Conservation (phyloP, 352 stramenopile genomes). For the Phytophthora palmivora region DNA sequence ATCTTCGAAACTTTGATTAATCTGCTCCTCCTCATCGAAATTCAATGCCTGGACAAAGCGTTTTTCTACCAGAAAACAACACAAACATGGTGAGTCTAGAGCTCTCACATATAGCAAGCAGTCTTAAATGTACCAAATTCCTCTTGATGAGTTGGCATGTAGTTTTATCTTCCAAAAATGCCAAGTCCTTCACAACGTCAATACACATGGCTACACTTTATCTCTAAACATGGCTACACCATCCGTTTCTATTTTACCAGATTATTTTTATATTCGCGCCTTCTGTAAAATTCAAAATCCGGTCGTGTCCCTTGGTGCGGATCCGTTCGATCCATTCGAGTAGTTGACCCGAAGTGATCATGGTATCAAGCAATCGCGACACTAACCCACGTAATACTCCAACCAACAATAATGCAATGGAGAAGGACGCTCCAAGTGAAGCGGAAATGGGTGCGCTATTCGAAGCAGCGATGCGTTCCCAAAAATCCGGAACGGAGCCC, state of each 20-base stretch:
- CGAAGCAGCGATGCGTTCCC: slow-evolving; percentile 51
- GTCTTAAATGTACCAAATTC: slow-evolving; percentile 39
- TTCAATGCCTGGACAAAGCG: slow-evolving; percentile 48
- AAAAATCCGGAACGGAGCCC: slow-evolving; percentile 5
- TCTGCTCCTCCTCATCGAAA: slow-evolving; percentile 45
- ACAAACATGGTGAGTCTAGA: not conserved
- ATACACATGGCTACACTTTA: slow-evolving; percentile 17
- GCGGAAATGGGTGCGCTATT: slow-evolving; percentile 58
- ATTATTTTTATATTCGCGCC: not conserved
- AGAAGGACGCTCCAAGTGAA: slow-evolving; percentile 36
- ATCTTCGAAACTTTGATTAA: slow-evolving; percentile 15
- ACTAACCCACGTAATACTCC: not conserved
- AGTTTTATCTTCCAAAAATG: slow-evolving; percentile 1
- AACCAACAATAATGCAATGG: slow-evolving; percentile 22
- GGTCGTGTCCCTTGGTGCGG: slow-evolving; percentile 16
- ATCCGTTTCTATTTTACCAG: slow-evolving; percentile 23
- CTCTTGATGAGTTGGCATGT: slow-evolving; percentile 53
- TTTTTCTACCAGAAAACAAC: slow-evolving; percentile 41
- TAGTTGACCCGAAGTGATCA: slow-evolving; percentile 1
- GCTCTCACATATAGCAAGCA: not conserved
- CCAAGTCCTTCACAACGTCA: slow-evolving; percentile 19
- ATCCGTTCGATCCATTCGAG: slow-evolving; percentile 13
- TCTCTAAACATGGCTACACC: slow-evolving; percentile 1
- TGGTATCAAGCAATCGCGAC: slow-evolving; percentile 21
- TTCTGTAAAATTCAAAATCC: slow-evolving; percentile 19